phyloP scores from a whole-genome alignment of 75 land plant species.

The Adiantum capillusveneris region DNA sequence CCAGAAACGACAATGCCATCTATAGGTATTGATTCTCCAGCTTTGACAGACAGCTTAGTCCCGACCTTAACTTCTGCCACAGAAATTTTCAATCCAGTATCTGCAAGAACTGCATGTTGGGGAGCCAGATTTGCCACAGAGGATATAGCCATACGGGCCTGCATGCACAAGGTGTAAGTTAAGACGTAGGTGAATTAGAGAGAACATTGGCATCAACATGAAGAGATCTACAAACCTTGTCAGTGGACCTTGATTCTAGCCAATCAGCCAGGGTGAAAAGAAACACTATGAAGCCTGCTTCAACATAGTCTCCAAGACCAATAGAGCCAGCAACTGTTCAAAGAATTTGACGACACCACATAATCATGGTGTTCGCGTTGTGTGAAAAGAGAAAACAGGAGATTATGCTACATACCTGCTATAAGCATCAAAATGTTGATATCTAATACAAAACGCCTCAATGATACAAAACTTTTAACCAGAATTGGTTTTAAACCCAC shows the following conservation, averaged over 20 bases:
- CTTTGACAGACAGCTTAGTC: slow-evolving; percentile 65
- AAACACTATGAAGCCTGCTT: slow-evolving; percentile 80
- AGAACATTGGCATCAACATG: neutral
- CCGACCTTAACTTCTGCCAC: slow-evolving; percentile 61
- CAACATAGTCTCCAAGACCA: slow-evolving; percentile 58
- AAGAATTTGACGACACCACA: neutral
- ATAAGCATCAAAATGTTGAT: slow-evolving; percentile 77
- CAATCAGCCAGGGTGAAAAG: slow-evolving; percentile 86
- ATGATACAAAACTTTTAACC: slow-evolving; percentile 32
- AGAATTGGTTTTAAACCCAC: slow-evolving; percentile 59
- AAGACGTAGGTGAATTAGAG: too few species aligned
- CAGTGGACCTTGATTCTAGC: slow-evolving; percentile 78
- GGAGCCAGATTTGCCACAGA: slow-evolving; percentile 70
- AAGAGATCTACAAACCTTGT: slow-evolving; percentile 43
- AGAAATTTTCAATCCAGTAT: slow-evolving; percentile 48
- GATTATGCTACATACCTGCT: slow-evolving; percentile 50
- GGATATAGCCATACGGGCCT: slow-evolving; percentile 81
- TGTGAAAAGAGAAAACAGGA: too few species aligned
- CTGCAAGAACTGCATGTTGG: slow-evolving; percentile 66
- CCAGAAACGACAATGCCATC: slow-evolving; percentile 86
- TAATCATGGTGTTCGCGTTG: neutral
- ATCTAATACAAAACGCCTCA: slow-evolving; percentile 44
- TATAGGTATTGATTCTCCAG: slow-evolving; percentile 84
- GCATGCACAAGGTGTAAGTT: too few species aligned
- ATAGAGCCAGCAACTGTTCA: slow-evolving; percentile 67